phyloP scores from a whole-genome alignment of 768 basidiomycete genomes.

The Imleria badia region DNA sequence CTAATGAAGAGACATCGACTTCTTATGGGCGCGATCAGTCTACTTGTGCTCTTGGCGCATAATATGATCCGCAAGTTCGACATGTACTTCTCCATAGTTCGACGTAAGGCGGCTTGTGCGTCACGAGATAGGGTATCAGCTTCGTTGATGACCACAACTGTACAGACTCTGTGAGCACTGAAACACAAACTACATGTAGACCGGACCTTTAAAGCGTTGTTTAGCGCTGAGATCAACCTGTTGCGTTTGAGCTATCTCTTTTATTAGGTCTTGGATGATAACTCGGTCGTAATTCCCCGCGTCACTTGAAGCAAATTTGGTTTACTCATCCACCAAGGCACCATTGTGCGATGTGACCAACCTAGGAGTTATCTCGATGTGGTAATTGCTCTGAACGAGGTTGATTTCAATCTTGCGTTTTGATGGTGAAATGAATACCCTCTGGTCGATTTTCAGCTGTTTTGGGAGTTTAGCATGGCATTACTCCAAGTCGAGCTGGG shows the following conservation, averaged over 20 bases:
- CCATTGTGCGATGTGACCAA: constrained; percentile 32
- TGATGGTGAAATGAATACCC: constrained; percentile 92
- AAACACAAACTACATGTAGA: not conserved
- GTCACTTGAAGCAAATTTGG: constrained; percentile 56
- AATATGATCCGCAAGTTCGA: constrained; percentile 95
- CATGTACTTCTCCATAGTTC: constrained; percentile 99
- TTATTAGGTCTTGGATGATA: constrained; percentile 94
- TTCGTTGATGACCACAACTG: constrained; percentile 98
- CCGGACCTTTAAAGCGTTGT: constrained; percentile 91
- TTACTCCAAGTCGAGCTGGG: not conserved
- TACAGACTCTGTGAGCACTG: not conserved
- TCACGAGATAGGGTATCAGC: constrained; percentile 94
- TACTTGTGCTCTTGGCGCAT: constrained; percentile 93
- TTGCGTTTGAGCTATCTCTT: constrained; percentile 98
- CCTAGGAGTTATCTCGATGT: constrained; percentile 98
- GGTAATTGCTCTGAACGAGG: constrained; percentile 95
- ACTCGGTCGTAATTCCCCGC: constrained; percentile 93
- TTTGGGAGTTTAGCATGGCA: not conserved
- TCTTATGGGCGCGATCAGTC: constrained; percentile 95
- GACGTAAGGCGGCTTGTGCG: constrained; percentile 93
- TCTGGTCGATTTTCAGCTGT: constrained; percentile 96
- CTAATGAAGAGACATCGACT: constrained; percentile 92
- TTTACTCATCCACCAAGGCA: not conserved
- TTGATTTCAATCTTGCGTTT: constrained; percentile 95
- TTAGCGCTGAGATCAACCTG: constrained; percentile 95